Evolutionary conservation across 768 basidiomycete genomes (phyloP), one percentile per base, ranked within the genome.

Genomic region (Serendipita indica): DNA sequence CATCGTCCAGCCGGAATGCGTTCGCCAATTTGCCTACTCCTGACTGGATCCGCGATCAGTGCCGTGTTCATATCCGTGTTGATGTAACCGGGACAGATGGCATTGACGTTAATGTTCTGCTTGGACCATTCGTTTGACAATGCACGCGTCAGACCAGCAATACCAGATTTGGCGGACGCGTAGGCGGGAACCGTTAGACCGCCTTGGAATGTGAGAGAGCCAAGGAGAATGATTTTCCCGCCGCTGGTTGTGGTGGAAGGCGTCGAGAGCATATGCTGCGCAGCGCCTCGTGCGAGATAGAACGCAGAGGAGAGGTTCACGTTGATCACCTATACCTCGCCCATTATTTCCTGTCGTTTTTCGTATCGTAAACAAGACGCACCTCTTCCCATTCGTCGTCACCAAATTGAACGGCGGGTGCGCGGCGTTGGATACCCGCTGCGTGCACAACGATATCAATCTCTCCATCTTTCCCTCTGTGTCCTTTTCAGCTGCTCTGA

Each of bases 41-140:
- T 78, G 20, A 73, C 73, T n/a, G 81, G 80, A 70, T 86, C 79
- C 61, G 74, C 72, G 62, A 84, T 74, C 54, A 84, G 73, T 60
- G 76, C 76, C 65, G 79, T 77, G 70, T 84, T 84, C 86, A 91
- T 91, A 64, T 94, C 91, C 33, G 90, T 94, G 27, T 79, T 78
- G 65, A 93, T 83, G 70, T 91, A 92, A 32, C 89, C 90, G 30
- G 89, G 89, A 63, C 83, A 83, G 63, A 94, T 86, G 22, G 78
- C 85, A 67, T 93, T 92, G 16, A 93, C 89, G 69, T 90, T 84
- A 57, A 94, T 80, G 63, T 89, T 89, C 65, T 87, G 79, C 65
- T 78, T 77, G 61, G 86, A 85, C 91, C 92, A 96, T 69, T 94
- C 92, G 69, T 96, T 96, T 65, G 84, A 83, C 65, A 94, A 79